Evolutionary conservation across 2,329 filamentous ascomycete genomes (phyloP).

Genomic region (Huntiella bhutanensis): DNA sequence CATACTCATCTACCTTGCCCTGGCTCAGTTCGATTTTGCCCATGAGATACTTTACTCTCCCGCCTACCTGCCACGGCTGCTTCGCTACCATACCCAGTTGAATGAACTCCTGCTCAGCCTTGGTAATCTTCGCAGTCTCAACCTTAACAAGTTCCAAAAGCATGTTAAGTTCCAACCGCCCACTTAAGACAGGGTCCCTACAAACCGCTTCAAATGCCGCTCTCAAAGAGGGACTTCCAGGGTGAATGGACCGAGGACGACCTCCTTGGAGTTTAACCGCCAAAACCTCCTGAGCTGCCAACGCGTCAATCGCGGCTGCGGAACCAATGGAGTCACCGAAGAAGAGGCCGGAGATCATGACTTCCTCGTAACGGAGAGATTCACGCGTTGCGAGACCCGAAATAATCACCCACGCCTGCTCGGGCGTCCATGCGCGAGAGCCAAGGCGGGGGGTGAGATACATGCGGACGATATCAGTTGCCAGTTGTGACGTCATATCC

Average conservation of each 20-base stretch:
- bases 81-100: constrained; percentile 51
- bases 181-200: constrained; percentile 51
- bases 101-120: constrained; percentile 58
- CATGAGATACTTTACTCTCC: constrained; percentile 53
- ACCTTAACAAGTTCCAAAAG: constrained; percentile 49
- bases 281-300: constrained; percentile 76
- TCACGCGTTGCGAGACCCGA: constrained; percentile 54
- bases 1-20: constrained; percentile 51
- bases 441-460: constrained; percentile 40
- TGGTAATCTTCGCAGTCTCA: constrained; percentile 57
- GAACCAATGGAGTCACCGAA: constrained; percentile 29
- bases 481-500: constrained; percentile 77
- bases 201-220: constrained; percentile 61
- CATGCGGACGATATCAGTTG: constrained; percentile 83
- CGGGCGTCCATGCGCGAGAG: constrained; percentile 45
- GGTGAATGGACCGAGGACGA: constrained; percentile 56
- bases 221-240: constrained; percentile 71
- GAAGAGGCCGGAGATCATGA: constrained; percentile 61
- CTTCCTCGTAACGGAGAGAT: constrained; percentile 63
- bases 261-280: constrained; percentile 54
- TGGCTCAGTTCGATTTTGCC: constrained; percentile 57
- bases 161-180: constrained; percentile 54
- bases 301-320: constrained; percentile 46
- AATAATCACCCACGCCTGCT: constrained; percentile 83
- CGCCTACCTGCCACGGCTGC: constrained; percentile 47